Evolutionary conservation across 2,329 filamentous ascomycete species (phyloP).

Genomic region (Ciborinia camelliae): DNA sequence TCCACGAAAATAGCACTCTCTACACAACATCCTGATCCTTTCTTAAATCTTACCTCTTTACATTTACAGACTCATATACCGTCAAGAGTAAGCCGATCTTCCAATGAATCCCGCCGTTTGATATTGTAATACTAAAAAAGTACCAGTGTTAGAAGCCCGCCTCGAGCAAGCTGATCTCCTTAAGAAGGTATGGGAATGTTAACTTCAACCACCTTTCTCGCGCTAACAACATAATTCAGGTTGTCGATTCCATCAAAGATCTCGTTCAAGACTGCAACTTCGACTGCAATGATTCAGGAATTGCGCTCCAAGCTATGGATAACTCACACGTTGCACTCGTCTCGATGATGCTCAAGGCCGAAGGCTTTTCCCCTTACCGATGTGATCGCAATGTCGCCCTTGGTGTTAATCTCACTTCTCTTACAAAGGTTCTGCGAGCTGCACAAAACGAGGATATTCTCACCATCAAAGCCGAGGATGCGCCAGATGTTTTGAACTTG

Average conservation of each 20-base stretch:
- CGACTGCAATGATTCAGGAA: constrained; percentile 99
- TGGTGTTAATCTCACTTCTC: constrained; percentile 91
- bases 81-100: constrained; percentile 6
- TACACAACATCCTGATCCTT: background rate
- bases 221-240: constrained; percentile 49
- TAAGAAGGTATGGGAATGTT: constrained; percentile 68
- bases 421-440: constrained; percentile 95
- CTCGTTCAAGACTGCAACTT: constrained; percentile 99
- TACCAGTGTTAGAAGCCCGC: constrained; percentile 84
- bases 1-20: constrained; percentile 3
- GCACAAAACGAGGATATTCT: constrained; percentile 92
- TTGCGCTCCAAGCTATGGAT: constrained; percentile 99
- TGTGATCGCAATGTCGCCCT: constrained; percentile 99
- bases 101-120: background rate
- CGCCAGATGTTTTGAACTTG: constrained; percentile 91
- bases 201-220: background rate
- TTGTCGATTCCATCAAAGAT: constrained; percentile 98
- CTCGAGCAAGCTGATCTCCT: constrained; percentile 89
- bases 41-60: background rate
- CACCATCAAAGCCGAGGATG: constrained; percentile 95
- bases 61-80: background rate
- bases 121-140: constrained; percentile 8
- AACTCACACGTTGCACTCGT: constrained; percentile 99
- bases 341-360: constrained; percentile 96
- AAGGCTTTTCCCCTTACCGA: constrained; percentile 90